Evolutionary conservation across 1,139 yeast genomes (phyloP), one percentile per base, ranked within the genome.

Genomic region (Blastobotrys indianensis): DNA sequence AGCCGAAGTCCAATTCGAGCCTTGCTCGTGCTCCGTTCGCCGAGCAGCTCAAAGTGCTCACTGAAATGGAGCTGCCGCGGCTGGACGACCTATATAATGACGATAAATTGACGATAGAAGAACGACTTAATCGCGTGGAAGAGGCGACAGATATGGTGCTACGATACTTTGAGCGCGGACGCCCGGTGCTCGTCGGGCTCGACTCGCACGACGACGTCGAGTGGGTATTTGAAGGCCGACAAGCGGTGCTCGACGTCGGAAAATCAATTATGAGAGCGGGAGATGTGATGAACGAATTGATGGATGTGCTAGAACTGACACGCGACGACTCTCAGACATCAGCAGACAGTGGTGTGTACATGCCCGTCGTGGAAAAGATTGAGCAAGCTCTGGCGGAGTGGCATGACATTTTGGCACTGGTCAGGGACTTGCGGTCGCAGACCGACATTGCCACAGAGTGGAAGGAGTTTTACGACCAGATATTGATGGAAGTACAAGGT

Each of bases 361-460:
- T 51, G 3, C 51, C 53, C 8, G 44, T 55, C 12, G 54, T 55
- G 12, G 54, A 53, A 39, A 54, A 50, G 37, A 53, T 56, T 30
- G 60, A 56, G 37, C 39, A 36, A 33, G 54, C 58, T 1, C 51
- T 55, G 8, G 35, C 70, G 49, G 54, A 68, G 30, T 65, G 73
- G 50, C 60, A 71, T 36, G 70, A 69, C 3, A 68, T 74, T 23
- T 72, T 73, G 53, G 68, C 69, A 42, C 52, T 63, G 39, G 53
- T 73, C 6, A 58, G 69, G 6, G 53, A 65, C 1, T 60, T 72
- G 32, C 75, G 77, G 55, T 63, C 65, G 36, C 69, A 69, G 42
- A 66, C 80, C 9, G 83, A 77, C 49, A 65, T 81, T 7, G 72
- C 84, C 1, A 66, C 73, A 10, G 82, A 79, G 51, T 81, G 74